These are phyloP conservation scores for Thymus mandschuricus DNA, from an alignment of 257 asterid species.

Conservation along the genomic window DNA sequence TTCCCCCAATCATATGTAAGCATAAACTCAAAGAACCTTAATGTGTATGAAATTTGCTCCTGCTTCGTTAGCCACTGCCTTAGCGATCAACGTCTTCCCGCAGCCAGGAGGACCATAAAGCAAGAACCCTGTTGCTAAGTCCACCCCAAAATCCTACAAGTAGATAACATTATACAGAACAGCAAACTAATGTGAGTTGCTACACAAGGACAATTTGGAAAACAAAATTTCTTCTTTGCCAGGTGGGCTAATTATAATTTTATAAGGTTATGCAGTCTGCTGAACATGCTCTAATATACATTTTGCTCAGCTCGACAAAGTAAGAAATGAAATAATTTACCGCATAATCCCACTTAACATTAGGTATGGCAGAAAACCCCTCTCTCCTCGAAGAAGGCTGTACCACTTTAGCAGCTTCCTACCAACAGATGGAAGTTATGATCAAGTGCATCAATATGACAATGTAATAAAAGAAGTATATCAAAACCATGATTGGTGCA, in stretches of 20 bases:
- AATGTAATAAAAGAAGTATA: too few species aligned
- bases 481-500: too few species aligned
- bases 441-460: too few species aligned
- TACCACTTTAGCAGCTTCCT: too few species aligned
- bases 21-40: slow-evolving; percentile 50
- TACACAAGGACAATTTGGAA: slow-evolving; percentile 16
- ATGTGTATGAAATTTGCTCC: slow-evolving; percentile 92
- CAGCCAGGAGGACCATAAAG: slow-evolving; percentile 99
- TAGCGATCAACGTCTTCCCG: slow-evolving; percentile 93
- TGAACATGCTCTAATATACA: too few species aligned
- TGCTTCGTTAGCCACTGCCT: slow-evolving; percentile 94
- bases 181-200: slow-evolving; percentile 1
- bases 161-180: slow-evolving; percentile 14
- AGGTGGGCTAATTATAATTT: slow-evolving; percentile 2
- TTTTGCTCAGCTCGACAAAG: too few species aligned
- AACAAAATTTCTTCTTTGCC: neutral
- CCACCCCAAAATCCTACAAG: slow-evolving; percentile 67
- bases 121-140: slow-evolving; percentile 76
- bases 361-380: too few species aligned
- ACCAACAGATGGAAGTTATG: too few species aligned
- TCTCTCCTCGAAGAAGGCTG: too few species aligned
- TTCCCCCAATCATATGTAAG: neutral
- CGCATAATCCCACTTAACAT: too few species aligned
- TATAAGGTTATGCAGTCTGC: neutral
- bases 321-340: too few species aligned